phyloP scores from a whole-genome alignment of 164 flowering plant genomes.

The Nymphaea thermarum region DNA sequence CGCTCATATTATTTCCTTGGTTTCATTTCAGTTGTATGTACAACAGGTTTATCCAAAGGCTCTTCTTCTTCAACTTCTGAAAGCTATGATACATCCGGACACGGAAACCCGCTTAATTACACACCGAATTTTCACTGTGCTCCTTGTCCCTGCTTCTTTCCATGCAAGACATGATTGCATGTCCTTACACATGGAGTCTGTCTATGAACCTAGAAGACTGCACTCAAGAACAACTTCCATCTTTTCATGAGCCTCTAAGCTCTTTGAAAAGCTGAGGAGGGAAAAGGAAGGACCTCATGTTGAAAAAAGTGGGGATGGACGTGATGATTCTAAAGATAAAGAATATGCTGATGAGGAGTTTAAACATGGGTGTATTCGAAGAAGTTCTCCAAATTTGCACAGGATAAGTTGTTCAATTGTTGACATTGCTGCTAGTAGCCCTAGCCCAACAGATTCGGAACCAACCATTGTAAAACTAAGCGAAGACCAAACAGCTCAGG shows the following conservation, averaged over 20 bases:
- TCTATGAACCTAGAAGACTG: slow-evolving; percentile 35
- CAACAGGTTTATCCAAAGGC: slow-evolving; percentile 79
- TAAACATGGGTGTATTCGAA: slow-evolving; percentile 41
- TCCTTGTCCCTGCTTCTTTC: slow-evolving; percentile 47
- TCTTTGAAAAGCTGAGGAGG: slow-evolving; percentile 73
- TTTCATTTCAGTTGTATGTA: slow-evolving; percentile 25
- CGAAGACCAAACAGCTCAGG: slow-evolving; percentile 68
- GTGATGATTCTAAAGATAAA: slow-evolving; percentile 26
- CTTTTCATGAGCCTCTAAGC: slow-evolving; percentile 51
- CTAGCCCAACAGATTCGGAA: slow-evolving; percentile 33
- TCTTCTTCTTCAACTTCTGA: slow-evolving; percentile 69
- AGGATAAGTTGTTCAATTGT: slow-evolving; percentile 42
- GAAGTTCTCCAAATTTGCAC: slow-evolving; percentile 57
- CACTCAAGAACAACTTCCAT: slow-evolving; percentile 47
- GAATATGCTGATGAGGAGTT: slow-evolving; percentile 41
- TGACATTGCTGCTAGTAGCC: slow-evolving; percentile 36
- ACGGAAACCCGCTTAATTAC: slow-evolving; percentile 65
- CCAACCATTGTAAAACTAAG: slow-evolving; percentile 41
- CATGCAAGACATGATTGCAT: slow-evolving; percentile 24
- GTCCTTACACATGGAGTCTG: slow-evolving; percentile 23
- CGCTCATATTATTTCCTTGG: slow-evolving; percentile 60
- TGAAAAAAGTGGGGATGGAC: slow-evolving; percentile 24
- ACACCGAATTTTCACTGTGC: slow-evolving; percentile 65
- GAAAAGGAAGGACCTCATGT: slow-evolving; percentile 39
- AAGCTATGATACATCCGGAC: slow-evolving; percentile 77